These are phyloP conservation scores for Ascochyta koolunga DNA, from an alignment of 2,329 filamentous ascomycete genomes.

Conservation along the genomic window DNA sequence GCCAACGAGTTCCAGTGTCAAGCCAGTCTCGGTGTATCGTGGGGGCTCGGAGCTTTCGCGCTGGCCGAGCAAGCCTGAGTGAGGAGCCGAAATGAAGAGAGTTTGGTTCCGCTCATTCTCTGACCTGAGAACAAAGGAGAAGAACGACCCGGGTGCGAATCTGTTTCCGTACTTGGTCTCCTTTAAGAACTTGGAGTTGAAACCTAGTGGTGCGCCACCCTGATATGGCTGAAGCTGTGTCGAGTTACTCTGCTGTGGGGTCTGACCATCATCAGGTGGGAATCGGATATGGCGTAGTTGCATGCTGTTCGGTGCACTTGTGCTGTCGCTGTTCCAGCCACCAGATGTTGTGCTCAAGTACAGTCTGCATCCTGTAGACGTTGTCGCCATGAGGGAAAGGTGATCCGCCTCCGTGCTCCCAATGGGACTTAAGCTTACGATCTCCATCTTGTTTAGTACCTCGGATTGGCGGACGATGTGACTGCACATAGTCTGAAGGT, in stretches of 20 bases:
- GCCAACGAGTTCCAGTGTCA: conserved; percentile 77
- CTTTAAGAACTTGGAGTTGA: conserved; percentile 36
- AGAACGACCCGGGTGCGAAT: conserved; percentile 88
- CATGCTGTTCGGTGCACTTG: conserved; percentile 86
- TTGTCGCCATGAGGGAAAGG: conserved; percentile 87
- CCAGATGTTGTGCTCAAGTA: conserved; percentile 90
- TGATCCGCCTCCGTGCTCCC: conserved; percentile 78
- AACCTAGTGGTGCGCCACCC: conserved; percentile 31
- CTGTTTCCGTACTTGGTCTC: conserved; percentile 57
- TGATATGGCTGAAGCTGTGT: conserved; percentile 42
- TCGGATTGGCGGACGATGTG: conserved; percentile 80
- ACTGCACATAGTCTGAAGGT: conserved; percentile 72
- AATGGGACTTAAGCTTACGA: conserved; percentile 87
- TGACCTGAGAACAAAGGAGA: conserved; percentile 77
- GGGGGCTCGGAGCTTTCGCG: conserved; percentile 58
- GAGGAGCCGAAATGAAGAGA: conserved; percentile 85
- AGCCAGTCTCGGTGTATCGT: conserved; percentile 78
- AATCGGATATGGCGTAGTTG: conserved; percentile 97
- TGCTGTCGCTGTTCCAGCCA: conserved; percentile 66
- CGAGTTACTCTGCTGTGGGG: conserved; percentile 28
- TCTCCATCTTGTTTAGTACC: conserved; percentile 69
- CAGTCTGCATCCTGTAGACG: conserved; percentile 86
- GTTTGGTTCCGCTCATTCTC: conserved; percentile 64
- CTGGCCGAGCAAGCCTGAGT: conserved; percentile 80
- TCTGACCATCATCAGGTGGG: conserved; percentile 64